Evolutionary conservation across 805 yeast genomes (phyloP).

Genomic region (Ogataea wickerhamii): DNA sequence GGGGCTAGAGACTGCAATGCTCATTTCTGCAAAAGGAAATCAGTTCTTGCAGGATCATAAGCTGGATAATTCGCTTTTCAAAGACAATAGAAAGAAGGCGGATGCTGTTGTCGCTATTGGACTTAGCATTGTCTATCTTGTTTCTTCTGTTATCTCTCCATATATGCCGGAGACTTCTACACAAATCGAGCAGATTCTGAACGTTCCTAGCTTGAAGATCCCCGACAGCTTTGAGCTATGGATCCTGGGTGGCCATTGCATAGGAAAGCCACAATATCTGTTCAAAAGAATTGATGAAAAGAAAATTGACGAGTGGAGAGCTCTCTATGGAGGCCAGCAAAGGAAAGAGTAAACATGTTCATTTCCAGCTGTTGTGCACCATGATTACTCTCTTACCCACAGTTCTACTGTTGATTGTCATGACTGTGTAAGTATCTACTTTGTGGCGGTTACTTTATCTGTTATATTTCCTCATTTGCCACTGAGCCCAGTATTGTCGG

Average conservation of each 20-base stretch:
- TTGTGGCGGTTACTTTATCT: no score
- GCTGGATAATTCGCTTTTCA: constrained; percentile 81
- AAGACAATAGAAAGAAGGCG: constrained; percentile 69
- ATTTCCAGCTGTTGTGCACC: no score
- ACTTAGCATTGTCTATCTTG: constrained; percentile 78
- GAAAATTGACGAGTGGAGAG: constrained; percentile 84
- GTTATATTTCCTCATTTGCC: neutral
- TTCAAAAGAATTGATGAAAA: constrained; percentile 90
- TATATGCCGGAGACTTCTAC: constrained; percentile 83
- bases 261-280: constrained; percentile 87
- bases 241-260: constrained; percentile 76
- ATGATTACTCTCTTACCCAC: no score
- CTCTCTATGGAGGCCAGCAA: constrained; percentile 79
- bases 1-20: constrained; percentile 91
- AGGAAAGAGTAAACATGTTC: no score
- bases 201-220: constrained; percentile 75
- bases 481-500: neutral
- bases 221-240: constrained; percentile 71
- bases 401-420: no score
- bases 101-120: constrained; percentile 94
- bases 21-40: constrained; percentile 88
- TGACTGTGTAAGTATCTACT: neutral
- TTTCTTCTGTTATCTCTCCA: constrained; percentile 81
- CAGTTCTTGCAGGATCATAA: constrained; percentile 94
- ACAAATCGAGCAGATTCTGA: constrained; percentile 72